phyloP scores from a whole-genome alignment of 257 asterid species.

The Gentiana dahurica region DNA sequence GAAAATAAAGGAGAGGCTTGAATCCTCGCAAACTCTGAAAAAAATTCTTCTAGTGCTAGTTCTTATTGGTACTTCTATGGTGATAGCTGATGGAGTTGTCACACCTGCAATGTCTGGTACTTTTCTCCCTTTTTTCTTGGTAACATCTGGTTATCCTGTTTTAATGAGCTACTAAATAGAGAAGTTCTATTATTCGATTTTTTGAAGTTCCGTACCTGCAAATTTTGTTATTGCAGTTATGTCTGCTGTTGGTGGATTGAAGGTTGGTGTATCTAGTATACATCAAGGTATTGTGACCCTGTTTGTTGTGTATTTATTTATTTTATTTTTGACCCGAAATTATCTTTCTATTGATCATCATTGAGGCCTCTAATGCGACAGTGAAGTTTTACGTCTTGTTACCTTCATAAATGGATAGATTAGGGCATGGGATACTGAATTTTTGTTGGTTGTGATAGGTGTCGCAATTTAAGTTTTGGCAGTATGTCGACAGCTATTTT shows the following conservation, averaged over 20 bases:
- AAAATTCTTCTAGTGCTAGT: conserved; percentile 81
- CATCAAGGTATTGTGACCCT: conserved; percentile 40
- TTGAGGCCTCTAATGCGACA: too few species aligned
- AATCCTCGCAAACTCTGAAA: conserved; percentile 74
- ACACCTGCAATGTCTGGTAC: conserved; percentile 99
- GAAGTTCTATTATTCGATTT: conserved; percentile 9
- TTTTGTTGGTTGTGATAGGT: too few species aligned
- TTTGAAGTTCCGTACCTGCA: conserved; percentile 16
- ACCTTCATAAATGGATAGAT: too few species aligned
- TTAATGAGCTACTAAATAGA: conserved; percentile 14
- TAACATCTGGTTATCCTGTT: conserved; percentile 7
- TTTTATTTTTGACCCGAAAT: neutral
- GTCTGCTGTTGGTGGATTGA: conserved; percentile 96
- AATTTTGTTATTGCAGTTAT: conserved; percentile 51
- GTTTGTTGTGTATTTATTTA: neutral
- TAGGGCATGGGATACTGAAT: too few species aligned
- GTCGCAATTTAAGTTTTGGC: too few species aligned
- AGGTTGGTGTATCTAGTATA: conserved; percentile 73
- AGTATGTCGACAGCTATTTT: too few species aligned
- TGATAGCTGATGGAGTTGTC: conserved; percentile 96
- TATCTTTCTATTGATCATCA: neutral
- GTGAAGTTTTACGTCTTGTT: too few species aligned
- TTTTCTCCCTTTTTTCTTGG: conserved; percentile 15
- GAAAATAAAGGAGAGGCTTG: conserved; percentile 87
- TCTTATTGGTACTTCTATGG: conserved; percentile 99